phyloP scores from a whole-genome alignment of 768 basidiomycete genomes.

The Strobilomyces confusus region DNA sequence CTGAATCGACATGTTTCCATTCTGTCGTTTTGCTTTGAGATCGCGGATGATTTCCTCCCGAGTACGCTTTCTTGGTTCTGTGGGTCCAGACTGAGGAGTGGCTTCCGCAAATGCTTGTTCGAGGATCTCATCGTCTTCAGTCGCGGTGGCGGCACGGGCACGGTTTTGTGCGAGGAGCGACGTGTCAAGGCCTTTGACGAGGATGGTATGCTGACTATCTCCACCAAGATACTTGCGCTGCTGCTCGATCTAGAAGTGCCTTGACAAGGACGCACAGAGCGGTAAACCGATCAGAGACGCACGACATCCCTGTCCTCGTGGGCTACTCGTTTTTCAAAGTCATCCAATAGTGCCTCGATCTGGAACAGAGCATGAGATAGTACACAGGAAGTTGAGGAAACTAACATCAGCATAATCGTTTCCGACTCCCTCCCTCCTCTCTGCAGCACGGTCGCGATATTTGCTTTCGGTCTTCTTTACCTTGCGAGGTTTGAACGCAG shows the following conservation, averaged over 20 bases:
- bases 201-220: slow-evolving; percentile 78
- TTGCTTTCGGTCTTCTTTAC: slow-evolving; percentile 56
- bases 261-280: not conserved
- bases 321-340: slow-evolving; percentile 69
- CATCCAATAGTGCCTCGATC: slow-evolving; percentile 79
- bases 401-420: slow-evolving; percentile 72
- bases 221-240: slow-evolving; percentile 79
- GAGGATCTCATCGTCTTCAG: slow-evolving; percentile 75
- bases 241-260: slow-evolving; percentile 56
- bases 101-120: slow-evolving; percentile 68
- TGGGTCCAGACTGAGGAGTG: slow-evolving; percentile 24
- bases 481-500: slow-evolving; percentile 79
- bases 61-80: slow-evolving; percentile 60
- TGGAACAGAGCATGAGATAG: slow-evolving; percentile 24
- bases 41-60: slow-evolving; percentile 73
- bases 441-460: slow-evolving; percentile 76
- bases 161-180: slow-evolving; percentile 83
- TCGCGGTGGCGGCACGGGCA: slow-evolving; percentile 52
- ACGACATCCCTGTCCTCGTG: slow-evolving; percentile 59
- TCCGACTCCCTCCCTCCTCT: slow-evolving; percentile 60
- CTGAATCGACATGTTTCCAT: slow-evolving; percentile 12
- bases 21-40: slow-evolving; percentile 61
- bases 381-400: not conserved
- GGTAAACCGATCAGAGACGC: slow-evolving; percentile 18
- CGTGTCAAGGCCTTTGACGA: slow-evolving; percentile 88